Conservation (phyloP, 495 filamentous ascomycete genomes). For the Trichocladium antarcticum region DNA sequence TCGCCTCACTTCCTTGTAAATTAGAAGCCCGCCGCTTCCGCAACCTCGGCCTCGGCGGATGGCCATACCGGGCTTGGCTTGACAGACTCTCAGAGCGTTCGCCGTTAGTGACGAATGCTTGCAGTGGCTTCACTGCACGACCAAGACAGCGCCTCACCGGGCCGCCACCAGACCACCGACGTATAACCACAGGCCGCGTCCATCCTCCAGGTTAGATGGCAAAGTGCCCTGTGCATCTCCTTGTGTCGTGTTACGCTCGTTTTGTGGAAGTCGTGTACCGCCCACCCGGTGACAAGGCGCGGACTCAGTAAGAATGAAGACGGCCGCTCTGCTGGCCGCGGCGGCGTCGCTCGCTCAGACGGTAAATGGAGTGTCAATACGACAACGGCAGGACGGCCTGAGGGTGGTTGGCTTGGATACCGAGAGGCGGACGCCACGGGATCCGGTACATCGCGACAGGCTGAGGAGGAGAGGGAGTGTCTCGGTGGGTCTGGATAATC, state of each 20-base stretch:
- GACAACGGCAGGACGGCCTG: slow-evolving; percentile 16
- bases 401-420: slow-evolving; percentile 41
- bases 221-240: neutral
- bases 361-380: slow-evolving; percentile 12
- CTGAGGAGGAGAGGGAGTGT: slow-evolving; percentile 36
- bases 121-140: neutral
- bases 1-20: neutral
- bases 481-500: slow-evolving; percentile 38
- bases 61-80: neutral
- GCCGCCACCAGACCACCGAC: neutral
- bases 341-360: slow-evolving; percentile 15
- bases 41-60: neutral
- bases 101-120: neutral
- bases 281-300: neutral
- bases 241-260: neutral
- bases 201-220: neutral
- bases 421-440: slow-evolving; percentile 29
- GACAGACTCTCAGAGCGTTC: neutral
- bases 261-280: neutral
- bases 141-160: neutral
- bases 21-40: neutral
- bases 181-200: neutral
- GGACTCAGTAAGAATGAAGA: slow-evolving; percentile 14
- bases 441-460: slow-evolving; percentile 35
- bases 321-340: slow-evolving; percentile 12